A percentile compares a stretch with the other conserved stretches of the same genome.
phyloP scores from a whole-genome alignment of 1,284 basidiomycete genomes.

The Puccinia coronata region DNA sequence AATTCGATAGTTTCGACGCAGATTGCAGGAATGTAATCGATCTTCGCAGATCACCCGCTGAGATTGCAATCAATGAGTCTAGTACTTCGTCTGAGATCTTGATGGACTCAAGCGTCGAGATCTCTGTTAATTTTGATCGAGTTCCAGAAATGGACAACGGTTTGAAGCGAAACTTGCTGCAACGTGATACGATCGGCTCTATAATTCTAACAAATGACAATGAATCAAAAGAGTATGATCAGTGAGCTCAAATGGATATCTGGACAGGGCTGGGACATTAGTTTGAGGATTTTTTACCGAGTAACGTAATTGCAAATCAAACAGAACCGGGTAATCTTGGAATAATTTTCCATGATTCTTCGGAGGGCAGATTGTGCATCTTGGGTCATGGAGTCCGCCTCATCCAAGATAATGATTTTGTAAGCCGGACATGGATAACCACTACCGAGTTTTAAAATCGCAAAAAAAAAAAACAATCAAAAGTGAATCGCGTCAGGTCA shows the following conservation, averaged over 20 bases:
- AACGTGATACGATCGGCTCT: conserved; percentile 96
- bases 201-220: conserved; percentile 75
- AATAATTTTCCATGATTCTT: conserved; percentile 98
- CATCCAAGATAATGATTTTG: conserved; percentile 98
- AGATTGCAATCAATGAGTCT: conserved; percentile 73
- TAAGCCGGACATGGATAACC: conserved; percentile 92
- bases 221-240: neutral
- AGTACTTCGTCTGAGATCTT: conserved; percentile 65
- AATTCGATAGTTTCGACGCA: conserved; percentile 72
- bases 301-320: conserved; percentile 99
- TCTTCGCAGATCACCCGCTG: conserved; percentile 89
- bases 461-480: too few relatives aligned
- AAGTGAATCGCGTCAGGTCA: neutral
- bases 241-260: conserved; percentile 5
- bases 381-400: conserved; percentile 99
- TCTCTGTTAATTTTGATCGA: conserved; percentile 73
- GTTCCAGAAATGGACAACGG: conserved; percentile 80
- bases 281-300: conserved; percentile 64
- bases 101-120: conserved; percentile 68
- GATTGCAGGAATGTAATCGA: conserved; percentile 99
- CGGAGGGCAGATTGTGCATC: conserved; percentile 94
- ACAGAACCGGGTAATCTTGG: conserved; percentile 94
- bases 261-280: neutral
- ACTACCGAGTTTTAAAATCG: conserved; percentile 8
- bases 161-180: conserved; percentile 98